Evolutionary conservation across 2,329 filamentous ascomycete genomes (phyloP), one percentile per base, ranked within the genome.

Genomic region (Cercospora sp.): DNA sequence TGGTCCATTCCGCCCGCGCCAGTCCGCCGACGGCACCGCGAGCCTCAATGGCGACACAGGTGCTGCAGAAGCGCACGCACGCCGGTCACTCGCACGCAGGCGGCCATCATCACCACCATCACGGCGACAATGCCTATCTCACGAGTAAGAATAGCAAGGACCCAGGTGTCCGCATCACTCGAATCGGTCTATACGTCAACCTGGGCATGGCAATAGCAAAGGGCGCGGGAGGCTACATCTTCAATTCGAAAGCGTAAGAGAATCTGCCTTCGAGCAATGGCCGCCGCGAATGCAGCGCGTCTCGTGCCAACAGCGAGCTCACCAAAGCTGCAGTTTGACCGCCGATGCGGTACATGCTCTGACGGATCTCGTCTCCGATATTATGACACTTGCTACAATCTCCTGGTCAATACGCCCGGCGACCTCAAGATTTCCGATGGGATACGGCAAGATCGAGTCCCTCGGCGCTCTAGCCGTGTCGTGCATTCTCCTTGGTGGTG

Each of bases 381-480:
- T 99, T 74, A 89, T 97, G 79, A 99, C 95, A 0, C 86, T 99
- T 20, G 92, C 92, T 16, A 99, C 95, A 9, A 94, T 99, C 58
- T 94, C 94, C 20, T 97, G 92, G 89, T 96, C 94, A 68, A 82
- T 98, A 68, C 93, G 91, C 75, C 90, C 92, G 5, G 93, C 95
- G 0, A 92, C 91, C 10, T 86, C 91, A 64, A 87, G 87, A 48
- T 99, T 97, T 77, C 95, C 95, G 2, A 88, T 89, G 75, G 95
- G 95, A 1, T 99, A 96, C 78, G 95, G 95, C 77, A 99, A 99
- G 83, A 87, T 99, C n/a, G 95, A 99, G 83, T 97, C 93, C 75
- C 82, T 99, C 77, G 95, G 95, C 20, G 95, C 93, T 23, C 83
- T 99, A 67, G 95, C 94, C 16, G 95, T 99, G 36, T 97, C 94